Evolutionary conservation across 768 basidiomycete genomes (phyloP).

Genomic region (Lentinula sp.): DNA sequence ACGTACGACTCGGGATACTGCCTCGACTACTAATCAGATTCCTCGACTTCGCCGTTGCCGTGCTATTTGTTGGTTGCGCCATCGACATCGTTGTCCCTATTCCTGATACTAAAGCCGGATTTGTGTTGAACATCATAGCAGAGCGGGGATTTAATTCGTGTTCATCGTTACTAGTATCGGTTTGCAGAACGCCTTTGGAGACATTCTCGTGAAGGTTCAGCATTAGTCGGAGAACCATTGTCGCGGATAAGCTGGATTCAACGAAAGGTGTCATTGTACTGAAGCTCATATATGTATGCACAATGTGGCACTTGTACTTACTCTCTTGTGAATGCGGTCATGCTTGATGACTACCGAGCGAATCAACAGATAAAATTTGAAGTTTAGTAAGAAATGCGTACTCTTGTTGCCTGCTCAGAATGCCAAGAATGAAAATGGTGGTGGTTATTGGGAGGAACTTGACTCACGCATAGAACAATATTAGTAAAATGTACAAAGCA

Average conservation of each 20-base stretch:
- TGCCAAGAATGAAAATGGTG: neutral
- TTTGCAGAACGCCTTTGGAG: neutral
- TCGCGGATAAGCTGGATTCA: neutral
- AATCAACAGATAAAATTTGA: neutral
- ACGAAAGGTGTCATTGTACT: neutral
- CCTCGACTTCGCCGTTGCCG: too few relatives aligned
- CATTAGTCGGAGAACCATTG: conserved; percentile 7
- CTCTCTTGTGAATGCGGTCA: neutral
- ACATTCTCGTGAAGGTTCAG: conserved; percentile 6
- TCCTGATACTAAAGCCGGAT: neutral
- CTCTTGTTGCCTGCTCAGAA: neutral
- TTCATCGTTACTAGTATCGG: neutral
- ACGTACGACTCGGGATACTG: too few relatives aligned
- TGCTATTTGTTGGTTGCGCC: too few relatives aligned
- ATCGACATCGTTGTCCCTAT: too few relatives aligned
- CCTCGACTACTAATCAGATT: too few relatives aligned
- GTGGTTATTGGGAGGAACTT: neutral
- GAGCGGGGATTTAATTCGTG: neutral
- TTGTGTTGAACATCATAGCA: neutral
- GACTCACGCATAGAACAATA: neutral
- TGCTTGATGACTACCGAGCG: neutral
- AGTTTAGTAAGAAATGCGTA: neutral
- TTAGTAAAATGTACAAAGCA: neutral
- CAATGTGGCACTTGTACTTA: neutral
- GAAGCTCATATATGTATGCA: neutral